phyloP scores from a whole-genome alignment of 495 filamentous ascomycete species.

The Recurvomyces mirabilis region DNA sequence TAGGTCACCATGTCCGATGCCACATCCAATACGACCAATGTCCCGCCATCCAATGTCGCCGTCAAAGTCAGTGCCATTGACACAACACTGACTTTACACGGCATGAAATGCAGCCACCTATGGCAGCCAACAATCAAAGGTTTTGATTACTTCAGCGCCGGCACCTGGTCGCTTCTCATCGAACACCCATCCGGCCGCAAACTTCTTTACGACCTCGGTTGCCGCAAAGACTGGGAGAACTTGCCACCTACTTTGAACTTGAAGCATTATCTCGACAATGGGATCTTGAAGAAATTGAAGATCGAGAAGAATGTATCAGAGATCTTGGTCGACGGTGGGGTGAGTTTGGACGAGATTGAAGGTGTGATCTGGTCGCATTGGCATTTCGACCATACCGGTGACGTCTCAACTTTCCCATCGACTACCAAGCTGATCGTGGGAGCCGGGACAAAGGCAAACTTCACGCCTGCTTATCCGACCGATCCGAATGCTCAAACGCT shows the following conservation, averaged over 20 bases:
- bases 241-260: constrained; percentile 1
- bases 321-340: constrained; percentile 10
- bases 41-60: constrained; percentile 1
- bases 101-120: background rate
- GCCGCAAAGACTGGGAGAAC: constrained; percentile 15
- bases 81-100: constrained; percentile 2
- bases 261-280: background rate
- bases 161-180: constrained; percentile 11
- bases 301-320: constrained; percentile 12
- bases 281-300: constrained; percentile 3
- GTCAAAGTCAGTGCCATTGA: constrained; percentile 14
- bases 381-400: constrained; percentile 54
- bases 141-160: constrained; percentile 3
- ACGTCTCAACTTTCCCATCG: constrained; percentile 41
- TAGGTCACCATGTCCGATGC: too few species aligned
- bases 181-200: constrained; percentile 9
- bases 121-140: constrained; percentile 13
- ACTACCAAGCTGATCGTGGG: constrained; percentile 42
- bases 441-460: constrained; percentile 38
- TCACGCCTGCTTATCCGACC: constrained; percentile 44
- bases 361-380: constrained; percentile 13
- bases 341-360: constrained; percentile 12
- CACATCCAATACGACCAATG: too few species aligned
- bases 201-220: constrained; percentile 12
- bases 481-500: constrained; percentile 5